Conservation (phyloP, 1,284 basidiomycete species). For the Naganishia cerealis region DNA sequence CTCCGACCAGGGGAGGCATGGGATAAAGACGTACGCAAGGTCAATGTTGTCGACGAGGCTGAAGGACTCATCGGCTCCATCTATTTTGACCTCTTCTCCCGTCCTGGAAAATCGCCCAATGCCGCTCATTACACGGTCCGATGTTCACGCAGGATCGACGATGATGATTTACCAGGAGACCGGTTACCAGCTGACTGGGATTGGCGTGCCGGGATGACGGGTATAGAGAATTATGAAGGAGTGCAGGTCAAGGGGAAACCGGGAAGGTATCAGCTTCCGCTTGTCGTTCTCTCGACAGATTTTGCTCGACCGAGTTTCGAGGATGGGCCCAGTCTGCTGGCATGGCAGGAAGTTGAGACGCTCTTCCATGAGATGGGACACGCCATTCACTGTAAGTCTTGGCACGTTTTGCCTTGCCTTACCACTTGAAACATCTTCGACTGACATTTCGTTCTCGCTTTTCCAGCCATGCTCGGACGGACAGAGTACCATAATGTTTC, state of each 20-base stretch:
- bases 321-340: conserved; percentile 70
- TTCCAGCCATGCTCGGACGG: conserved; percentile 88
- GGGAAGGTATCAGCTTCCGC: conserved; percentile 80
- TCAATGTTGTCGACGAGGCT: conserved; percentile 80
- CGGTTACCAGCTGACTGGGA: conserved; percentile 47
- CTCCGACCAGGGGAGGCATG: conserved; percentile 78
- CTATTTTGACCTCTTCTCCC: conserved; percentile 86
- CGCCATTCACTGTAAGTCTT: conserved; percentile 89
- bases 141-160: conserved; percentile 85
- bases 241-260: conserved; percentile 57
- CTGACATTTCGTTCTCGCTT: conserved; percentile 16
- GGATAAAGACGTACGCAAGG: conserved; percentile 82
- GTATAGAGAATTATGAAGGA: conserved; percentile 38
- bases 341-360: conserved; percentile 93
- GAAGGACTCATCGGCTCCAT: conserved; percentile 86
- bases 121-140: conserved; percentile 97
- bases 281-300: conserved; percentile 88
- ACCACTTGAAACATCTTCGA: background rate
- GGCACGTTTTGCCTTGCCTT: background rate
- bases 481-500: conserved; percentile 98
- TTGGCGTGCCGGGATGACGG: conserved; percentile 41
- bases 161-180: conserved; percentile 78
- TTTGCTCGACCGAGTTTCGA: conserved; percentile 68
- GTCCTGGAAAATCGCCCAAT: conserved; percentile 80
- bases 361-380: conserved; percentile 99